phyloP scores from a whole-genome alignment of 1,139 yeast genomes.

The Suhomyces kunorum region DNA sequence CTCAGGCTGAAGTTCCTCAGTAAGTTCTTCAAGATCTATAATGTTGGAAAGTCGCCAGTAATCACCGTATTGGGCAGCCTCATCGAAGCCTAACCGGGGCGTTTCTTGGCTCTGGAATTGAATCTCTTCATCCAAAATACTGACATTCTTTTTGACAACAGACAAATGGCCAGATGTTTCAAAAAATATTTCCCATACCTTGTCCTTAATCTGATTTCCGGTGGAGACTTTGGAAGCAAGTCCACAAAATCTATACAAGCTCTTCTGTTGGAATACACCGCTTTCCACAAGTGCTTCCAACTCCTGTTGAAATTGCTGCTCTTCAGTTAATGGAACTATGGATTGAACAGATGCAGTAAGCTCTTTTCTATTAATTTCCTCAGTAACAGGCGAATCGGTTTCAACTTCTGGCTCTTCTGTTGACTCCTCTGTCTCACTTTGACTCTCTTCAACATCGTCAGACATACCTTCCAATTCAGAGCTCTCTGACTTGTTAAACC shows the following conservation, averaged over 20 bases:
- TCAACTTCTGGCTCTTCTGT: no score
- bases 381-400: no score
- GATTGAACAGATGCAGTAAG: no score
- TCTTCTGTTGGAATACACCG: conserved; percentile 13
- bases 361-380: no score
- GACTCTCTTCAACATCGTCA: no score
- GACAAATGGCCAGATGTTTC: conserved; percentile 14
- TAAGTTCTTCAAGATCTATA: conserved; percentile 11
- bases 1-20: conserved; percentile 7
- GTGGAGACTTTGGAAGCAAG: conserved; percentile 8
- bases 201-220: conserved; percentile 6
- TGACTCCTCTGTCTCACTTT: no score
- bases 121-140: conserved; percentile 9
- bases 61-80: conserved; percentile 12
- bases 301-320: conserved; percentile 5
- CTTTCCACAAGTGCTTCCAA: conserved; percentile 7
- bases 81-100: conserved; percentile 4
- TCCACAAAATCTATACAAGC: conserved; percentile 13
- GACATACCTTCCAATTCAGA: no score
- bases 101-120: conserved; percentile 10
- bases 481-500: no score
- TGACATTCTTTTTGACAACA: conserved; percentile 14
- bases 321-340: conserved; percentile 3
- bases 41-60: conserved; percentile 16
- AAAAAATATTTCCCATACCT: conserved; percentile 8